Conservation (phyloP, 164 flowering plant species). For the Liriodendron chinense region DNA sequence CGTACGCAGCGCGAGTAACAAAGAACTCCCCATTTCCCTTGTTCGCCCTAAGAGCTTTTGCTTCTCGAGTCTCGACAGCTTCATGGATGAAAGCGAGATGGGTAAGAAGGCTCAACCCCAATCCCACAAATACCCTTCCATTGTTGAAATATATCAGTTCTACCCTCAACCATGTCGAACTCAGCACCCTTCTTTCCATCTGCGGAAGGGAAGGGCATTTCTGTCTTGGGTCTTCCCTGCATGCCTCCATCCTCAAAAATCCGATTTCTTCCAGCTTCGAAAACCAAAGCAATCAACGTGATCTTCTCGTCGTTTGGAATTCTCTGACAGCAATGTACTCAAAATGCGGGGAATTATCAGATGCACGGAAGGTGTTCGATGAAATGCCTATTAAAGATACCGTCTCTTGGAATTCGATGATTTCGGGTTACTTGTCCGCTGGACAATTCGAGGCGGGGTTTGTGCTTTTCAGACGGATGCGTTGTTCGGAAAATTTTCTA, state of each 20-base stretch:
- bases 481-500: constrained; percentile 14
- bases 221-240: constrained; percentile 66
- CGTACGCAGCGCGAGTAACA: too few species aligned
- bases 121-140: constrained; percentile 17
- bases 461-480: constrained; percentile 45
- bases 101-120: constrained; percentile 30
- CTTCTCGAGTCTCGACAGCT: constrained; percentile 1
- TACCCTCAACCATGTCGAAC: constrained; percentile 27
- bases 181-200: constrained; percentile 40
- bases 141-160: constrained; percentile 5
- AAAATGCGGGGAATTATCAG: constrained; percentile 36
- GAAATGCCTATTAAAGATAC: constrained; percentile 65
- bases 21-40: too few species aligned
- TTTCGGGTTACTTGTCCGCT: constrained; percentile 48
- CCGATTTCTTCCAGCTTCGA: constrained; percentile 13
- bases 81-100: constrained; percentile 61
- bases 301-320: constrained; percentile 54
- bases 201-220: constrained; percentile 49
- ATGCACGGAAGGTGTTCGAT: constrained; percentile 64
- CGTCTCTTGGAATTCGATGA: constrained; percentile 70
- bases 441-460: constrained; percentile 45
- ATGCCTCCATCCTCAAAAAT: constrained; percentile 59
- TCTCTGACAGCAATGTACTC: constrained; percentile 59
- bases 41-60: too few species aligned
- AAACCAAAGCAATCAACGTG: not conserved